A percentile compares a stretch with the other conserved stretches of the same genome.
Conservation (phyloP, 805 yeast genomes). For the Jamesozyma lodderae region DNA sequence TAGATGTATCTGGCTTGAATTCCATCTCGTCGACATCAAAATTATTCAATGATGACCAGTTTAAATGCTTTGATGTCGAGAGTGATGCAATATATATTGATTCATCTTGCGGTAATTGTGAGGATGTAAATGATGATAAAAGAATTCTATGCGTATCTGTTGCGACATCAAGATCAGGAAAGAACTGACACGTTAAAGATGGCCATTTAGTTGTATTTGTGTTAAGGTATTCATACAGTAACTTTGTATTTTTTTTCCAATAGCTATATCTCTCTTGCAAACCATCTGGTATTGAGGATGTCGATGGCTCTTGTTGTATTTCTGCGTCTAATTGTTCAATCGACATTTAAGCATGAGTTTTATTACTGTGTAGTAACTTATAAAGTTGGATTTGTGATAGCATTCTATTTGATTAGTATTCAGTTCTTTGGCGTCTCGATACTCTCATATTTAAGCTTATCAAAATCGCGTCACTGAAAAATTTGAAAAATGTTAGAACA, state of each 20-base stretch:
- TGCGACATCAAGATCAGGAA: conserved; percentile 37
- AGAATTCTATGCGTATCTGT: conserved; percentile 24
- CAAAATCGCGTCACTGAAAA: not conserved
- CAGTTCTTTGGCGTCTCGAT: not conserved
- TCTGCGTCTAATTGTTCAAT: no score
- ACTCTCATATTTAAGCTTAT: not conserved
- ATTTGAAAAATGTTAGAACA: no score
- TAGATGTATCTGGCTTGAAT: conserved; percentile 28
- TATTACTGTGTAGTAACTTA: no score
- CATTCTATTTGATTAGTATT: not conserved
- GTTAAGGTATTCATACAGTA: conserved; percentile 63
- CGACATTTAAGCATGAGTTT: no score
- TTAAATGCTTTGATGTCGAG: conserved; percentile 26
- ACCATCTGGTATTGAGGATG: conserved; percentile 19
- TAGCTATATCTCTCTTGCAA: conserved; percentile 27
- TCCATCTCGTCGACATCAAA: conserved; percentile 33
- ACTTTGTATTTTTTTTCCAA: conserved; percentile 79
- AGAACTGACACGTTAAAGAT: conserved; percentile 59
- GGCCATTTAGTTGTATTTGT: conserved; percentile 66
- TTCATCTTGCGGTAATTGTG: conserved; percentile 30
- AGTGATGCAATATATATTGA: conserved; percentile 22
- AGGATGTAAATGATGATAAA: conserved; percentile 29
- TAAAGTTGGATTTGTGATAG: not conserved
- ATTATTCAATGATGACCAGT: conserved; percentile 30
- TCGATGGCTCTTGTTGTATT: no score